phyloP scores from a whole-genome alignment of 108 stramenopile species.

The Nitzschia sp. region DNA sequence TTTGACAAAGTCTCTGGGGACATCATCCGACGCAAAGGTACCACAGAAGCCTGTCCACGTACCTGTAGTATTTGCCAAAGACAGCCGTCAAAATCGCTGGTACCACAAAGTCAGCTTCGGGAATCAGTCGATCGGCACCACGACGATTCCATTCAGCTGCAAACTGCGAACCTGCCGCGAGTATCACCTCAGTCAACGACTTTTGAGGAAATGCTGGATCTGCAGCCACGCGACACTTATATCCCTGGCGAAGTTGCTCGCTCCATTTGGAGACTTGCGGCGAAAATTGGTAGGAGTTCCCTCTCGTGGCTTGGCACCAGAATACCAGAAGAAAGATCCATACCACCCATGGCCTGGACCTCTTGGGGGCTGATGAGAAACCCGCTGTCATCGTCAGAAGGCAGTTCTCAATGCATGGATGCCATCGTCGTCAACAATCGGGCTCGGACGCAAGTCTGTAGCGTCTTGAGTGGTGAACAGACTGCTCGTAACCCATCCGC shows the following conservation, averaged over 20 bases:
- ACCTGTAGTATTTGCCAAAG: constrained; percentile 65
- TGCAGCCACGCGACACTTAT: constrained; percentile 57
- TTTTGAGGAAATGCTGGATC: constrained; percentile 77
- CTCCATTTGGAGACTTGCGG: constrained; percentile 8
- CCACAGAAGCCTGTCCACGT: constrained; percentile 1
- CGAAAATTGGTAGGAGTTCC: no score
- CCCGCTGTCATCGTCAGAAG: no score
- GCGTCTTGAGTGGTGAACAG: no score
- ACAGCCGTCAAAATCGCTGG: constrained; percentile 78
- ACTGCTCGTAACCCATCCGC: no score
- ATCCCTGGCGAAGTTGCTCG: constrained; percentile 26
- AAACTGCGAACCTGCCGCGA: constrained; percentile 72
- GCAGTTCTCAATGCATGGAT: no score
- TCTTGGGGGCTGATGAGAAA: no score
- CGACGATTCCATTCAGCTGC: constrained; percentile 72
- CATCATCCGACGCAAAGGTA: neutral
- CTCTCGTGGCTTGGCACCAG: neutral
- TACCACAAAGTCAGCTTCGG: constrained; percentile 79
- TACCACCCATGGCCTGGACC: no score
- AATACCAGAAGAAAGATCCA: neutral
- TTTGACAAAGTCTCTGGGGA: constrained; percentile 48
- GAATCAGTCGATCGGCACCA: constrained; percentile 45
- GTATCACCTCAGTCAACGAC: constrained; percentile 60
- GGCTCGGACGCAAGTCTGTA: no score
- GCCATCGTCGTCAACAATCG: no score